Conservation (phyloP, 2,329 filamentous ascomycete species). For the Clarireedia hainanense region DNA sequence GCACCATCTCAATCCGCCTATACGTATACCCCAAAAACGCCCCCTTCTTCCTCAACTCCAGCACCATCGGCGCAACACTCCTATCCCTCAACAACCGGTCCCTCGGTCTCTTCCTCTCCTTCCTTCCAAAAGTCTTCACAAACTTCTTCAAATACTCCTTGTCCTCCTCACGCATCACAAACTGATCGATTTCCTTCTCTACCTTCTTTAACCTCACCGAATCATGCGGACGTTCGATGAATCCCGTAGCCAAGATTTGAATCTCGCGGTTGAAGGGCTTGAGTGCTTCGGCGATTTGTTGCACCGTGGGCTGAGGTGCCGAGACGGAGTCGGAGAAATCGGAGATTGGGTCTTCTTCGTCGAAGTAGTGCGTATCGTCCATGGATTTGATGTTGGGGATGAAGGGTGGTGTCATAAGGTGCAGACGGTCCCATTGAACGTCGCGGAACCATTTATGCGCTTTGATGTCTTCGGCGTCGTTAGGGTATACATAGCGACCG, state of each 20-base stretch:
- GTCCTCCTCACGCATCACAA: conserved; percentile 26
- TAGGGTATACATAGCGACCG: conserved; percentile 64
- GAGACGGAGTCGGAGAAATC: conserved; percentile 46
- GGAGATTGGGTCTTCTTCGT: conserved; percentile 67
- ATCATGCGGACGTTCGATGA: conserved; percentile 28
- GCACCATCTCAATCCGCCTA: conserved; percentile 39
- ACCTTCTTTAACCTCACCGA: conserved; percentile 24
- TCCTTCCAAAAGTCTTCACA: conserved; percentile 32
- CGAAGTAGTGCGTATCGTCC: conserved; percentile 84
- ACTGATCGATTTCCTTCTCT: conserved; percentile 29
- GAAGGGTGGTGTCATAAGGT: conserved; percentile 67
- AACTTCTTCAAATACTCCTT: conserved; percentile 30
- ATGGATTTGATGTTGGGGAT: conserved; percentile 61
- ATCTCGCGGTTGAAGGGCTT: conserved; percentile 29
- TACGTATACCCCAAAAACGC: conserved; percentile 92
- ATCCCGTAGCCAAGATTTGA: conserved; percentile 25
- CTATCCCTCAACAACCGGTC: conserved; percentile 77
- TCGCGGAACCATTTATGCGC: conserved; percentile 76
- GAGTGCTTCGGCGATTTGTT: conserved; percentile 27
- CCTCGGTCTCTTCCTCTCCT: conserved; percentile 71
- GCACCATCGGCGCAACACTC: conserved; percentile 54
- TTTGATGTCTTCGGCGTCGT: conserved; percentile 88
- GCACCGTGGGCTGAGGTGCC: conserved; percentile 11
- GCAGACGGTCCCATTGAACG: conserved; percentile 70
- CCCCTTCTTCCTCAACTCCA: conserved; percentile 72